Evolutionary conservation across 768 basidiomycete genomes (phyloP), one percentile per base, ranked within the genome.

Genomic region (Myochromella boudieri): DNA sequence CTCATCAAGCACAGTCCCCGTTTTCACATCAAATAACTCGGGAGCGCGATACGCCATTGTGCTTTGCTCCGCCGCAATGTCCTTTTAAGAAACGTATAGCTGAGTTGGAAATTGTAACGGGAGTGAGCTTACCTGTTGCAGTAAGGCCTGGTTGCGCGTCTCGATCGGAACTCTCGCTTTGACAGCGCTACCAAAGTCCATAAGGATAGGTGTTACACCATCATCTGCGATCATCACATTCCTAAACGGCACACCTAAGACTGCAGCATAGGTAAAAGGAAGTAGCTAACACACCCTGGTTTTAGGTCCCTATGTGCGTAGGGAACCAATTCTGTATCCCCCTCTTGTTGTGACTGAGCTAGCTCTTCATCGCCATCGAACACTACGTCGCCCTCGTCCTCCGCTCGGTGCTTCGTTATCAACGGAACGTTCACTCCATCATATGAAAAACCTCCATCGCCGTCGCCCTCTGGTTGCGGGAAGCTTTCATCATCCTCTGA

Each of bases 21-120:
- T 97, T 64, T 95, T 95, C 46, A 97, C 95, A 57, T 99, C 97
- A 62, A 97, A 99, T 17, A 99, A 74, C 61, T 99, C 97, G 0
- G 97, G 97, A 1, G 97, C 95, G 15, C 97, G 85, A 59, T 95
- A 99, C 0, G 97, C 91, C 97, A 99, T 98, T 10, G 94, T 93
- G 55, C 93, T 95, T 65, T 95, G 95, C 66, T 99, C 97, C 14
- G 92, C 93, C 2, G 97, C 97, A 53, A 95, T 83, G 63, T 99
- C 97, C 81, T 90, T 15, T 49, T 21, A 24, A 36, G n/a, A 8
- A 20, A 33, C 44, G 20, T 37, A 41, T 2, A 56, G 28, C 12
- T 15, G 15, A 38, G 5, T 24, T 27, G n/a, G 24, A 34, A 24
- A 27, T 20, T 14, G 28, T 9, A 34, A 42, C 29, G 28, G 32